phyloP scores from a whole-genome alignment of 495 filamentous ascomycete genomes.

The Penicillium macrosclerotiorum region DNA sequence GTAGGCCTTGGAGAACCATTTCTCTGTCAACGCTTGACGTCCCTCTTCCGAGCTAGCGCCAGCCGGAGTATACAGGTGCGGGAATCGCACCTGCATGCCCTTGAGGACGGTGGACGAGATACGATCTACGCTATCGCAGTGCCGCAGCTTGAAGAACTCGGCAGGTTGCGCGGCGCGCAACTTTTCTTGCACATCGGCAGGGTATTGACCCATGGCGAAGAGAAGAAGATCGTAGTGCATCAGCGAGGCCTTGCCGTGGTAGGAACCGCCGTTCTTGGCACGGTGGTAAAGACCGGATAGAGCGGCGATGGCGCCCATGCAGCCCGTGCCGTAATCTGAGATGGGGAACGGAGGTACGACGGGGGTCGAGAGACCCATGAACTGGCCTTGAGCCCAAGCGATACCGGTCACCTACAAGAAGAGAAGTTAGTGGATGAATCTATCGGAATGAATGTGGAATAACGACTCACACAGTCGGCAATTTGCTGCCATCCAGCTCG shows the following conservation, averaged over 20 bases:
- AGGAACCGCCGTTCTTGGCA: constrained; percentile 61
- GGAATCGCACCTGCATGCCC: constrained; percentile 54
- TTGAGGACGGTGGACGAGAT: constrained; percentile 64
- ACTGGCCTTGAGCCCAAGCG: constrained; percentile 70
- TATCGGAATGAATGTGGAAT: background rate
- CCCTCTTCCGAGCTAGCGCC: constrained; percentile 11
- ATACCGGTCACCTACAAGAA: constrained; percentile 54
- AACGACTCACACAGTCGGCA: constrained; percentile 45
- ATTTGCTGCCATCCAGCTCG: constrained; percentile 58
- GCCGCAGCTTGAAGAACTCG: constrained; percentile 63
- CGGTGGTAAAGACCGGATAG: constrained; percentile 61
- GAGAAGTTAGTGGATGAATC: constrained; percentile 26
- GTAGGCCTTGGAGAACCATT: constrained; percentile 41
- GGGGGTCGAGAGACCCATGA: constrained; percentile 68
- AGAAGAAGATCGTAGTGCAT: constrained; percentile 71
- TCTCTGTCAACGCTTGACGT: constrained; percentile 32
- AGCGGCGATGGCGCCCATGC: constrained; percentile 63
- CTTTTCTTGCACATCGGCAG: constrained; percentile 52
- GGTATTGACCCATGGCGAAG: constrained; percentile 60
- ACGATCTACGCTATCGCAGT: constrained; percentile 70
- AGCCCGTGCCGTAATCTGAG: constrained; percentile 75
- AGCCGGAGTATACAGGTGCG: constrained; percentile 32
- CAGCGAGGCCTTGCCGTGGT: constrained; percentile 60
- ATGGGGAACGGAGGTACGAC: constrained; percentile 81
- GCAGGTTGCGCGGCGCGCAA: constrained; percentile 52